Evolutionary conservation across 2,329 filamentous ascomycete species (phyloP).

Genomic region (Venturia pyrina): DNA sequence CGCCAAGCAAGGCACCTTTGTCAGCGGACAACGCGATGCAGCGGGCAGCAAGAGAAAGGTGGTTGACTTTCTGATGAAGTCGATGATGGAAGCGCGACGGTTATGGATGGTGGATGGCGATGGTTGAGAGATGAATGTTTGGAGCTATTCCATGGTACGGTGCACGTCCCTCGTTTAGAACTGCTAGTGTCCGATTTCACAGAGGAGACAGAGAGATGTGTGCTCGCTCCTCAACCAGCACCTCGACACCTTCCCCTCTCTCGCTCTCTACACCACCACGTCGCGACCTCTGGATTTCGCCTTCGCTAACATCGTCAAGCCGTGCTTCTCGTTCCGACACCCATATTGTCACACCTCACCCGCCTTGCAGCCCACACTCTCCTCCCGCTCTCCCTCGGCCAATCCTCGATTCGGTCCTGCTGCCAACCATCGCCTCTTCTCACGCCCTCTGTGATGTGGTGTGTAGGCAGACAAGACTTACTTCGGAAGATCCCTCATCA

Average conservation of each 20-base stretch:
- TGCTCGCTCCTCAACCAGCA: neutral
- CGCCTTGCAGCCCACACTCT: neutral
- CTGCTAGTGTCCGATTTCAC: too few relatives aligned
- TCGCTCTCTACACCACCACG: neutral
- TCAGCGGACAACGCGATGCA: too few relatives aligned
- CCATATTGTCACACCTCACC: neutral
- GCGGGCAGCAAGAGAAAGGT: neutral
- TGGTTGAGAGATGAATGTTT: neutral
- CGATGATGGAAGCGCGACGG: neutral
- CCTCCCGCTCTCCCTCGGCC: constrained; percentile 1
- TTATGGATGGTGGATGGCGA: neutral
- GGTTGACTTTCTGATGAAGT: neutral
- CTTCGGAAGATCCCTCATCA: neutral
- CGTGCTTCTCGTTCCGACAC: constrained; percentile 3
- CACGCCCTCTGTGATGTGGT: constrained; percentile 2
- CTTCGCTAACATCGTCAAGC: neutral
- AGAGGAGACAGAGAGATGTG: too few relatives aligned
- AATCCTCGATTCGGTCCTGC: neutral
- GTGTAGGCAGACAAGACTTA: neutral
- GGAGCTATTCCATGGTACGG: neutral
- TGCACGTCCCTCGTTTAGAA: too few relatives aligned
- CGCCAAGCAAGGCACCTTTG: neutral
- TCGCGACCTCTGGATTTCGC: neutral
- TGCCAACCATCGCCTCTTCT: neutral
- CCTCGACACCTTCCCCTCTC: neutral